These are phyloP conservation scores for Cinchona pubescens DNA, from an alignment of 257 asterid genomes.

Conservation along the genomic window DNA sequence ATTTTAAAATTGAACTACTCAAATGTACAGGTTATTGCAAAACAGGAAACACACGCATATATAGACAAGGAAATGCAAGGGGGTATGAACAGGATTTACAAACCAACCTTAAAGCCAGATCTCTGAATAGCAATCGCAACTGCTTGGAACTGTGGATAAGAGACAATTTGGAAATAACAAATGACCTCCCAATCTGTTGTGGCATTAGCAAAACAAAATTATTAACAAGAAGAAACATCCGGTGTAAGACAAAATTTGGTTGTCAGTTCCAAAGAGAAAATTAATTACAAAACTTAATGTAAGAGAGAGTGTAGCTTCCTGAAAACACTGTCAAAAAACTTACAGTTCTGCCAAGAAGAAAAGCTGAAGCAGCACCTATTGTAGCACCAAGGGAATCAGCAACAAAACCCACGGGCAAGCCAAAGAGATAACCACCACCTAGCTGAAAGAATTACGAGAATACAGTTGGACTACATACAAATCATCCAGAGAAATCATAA, in stretches of 20 bases:
- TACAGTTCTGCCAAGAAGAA: slow-evolving; percentile 96
- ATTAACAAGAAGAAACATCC: not conserved
- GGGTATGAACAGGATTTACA: not conserved
- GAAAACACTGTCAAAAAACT: slow-evolving; percentile 14
- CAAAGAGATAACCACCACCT: slow-evolving; percentile 98
- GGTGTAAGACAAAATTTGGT: not conserved
- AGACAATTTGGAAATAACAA: slow-evolving; percentile 86
- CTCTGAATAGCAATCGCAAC: slow-evolving; percentile 78
- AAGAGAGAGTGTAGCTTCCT: not conserved
- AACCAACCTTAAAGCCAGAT: slow-evolving; percentile 86
- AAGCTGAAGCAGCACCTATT: slow-evolving; percentile 90
- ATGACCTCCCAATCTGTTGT: slow-evolving; percentile 84
- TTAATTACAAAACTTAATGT: not conserved
- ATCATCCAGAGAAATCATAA: not conserved
- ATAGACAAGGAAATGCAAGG: not conserved
- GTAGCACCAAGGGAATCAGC: slow-evolving; percentile 98
- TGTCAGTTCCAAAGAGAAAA: not conserved
- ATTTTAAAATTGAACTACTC: not conserved
- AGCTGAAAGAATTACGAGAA: slow-evolving; percentile 53
- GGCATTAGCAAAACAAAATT: slow-evolving; percentile 13
- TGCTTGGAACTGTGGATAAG: slow-evolving; percentile 87
- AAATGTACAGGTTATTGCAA: not conserved
- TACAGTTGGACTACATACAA: slow-evolving; percentile 3
- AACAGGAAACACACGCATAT: not conserved
- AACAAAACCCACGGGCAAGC: slow-evolving; percentile 90